Evolutionary conservation across 1,284 basidiomycete genomes (phyloP).

Genomic region (Tylopilus orsonianus): DNA sequence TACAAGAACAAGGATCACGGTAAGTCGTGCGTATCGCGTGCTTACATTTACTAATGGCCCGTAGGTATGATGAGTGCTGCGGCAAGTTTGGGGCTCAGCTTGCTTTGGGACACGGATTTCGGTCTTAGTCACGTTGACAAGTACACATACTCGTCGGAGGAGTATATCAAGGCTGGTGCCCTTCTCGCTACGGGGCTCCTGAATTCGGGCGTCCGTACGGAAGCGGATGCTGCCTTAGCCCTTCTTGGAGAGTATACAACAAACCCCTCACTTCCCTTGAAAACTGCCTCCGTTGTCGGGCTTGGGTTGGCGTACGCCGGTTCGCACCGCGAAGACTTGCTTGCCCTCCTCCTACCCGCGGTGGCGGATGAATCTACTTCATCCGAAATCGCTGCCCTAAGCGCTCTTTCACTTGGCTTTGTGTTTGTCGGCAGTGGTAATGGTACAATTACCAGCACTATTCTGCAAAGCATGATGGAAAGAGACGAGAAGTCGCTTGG

Average conservation of each 20-base stretch:
- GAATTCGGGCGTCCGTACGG: slow-evolving; percentile 87
- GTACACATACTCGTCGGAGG: slow-evolving; percentile 95
- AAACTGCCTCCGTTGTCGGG: slow-evolving; percentile 87
- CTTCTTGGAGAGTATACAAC: slow-evolving; percentile 91
- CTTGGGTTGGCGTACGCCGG: slow-evolving; percentile 95
- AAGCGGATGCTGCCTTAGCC: slow-evolving; percentile 92
- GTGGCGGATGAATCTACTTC: slow-evolving; percentile 79
- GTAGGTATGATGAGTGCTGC: slow-evolving; percentile 95
- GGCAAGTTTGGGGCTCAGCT: slow-evolving; percentile 89
- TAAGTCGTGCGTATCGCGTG: slow-evolving; percentile 32
- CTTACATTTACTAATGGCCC: slow-evolving; percentile 8
- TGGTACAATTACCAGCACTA: slow-evolving; percentile 88
- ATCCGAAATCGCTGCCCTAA: slow-evolving; percentile 89
- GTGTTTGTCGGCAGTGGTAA: slow-evolving; percentile 96
- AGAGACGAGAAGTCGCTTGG: slow-evolving; percentile 74
- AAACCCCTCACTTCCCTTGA: slow-evolving; percentile 82
- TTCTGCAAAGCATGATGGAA: slow-evolving; percentile 93
- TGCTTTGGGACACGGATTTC: slow-evolving; percentile 96
- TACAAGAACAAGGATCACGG: slow-evolving; percentile 99
- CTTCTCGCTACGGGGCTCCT: slow-evolving; percentile 94
- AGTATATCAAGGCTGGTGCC: slow-evolving; percentile 97
- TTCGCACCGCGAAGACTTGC: slow-evolving; percentile 85
- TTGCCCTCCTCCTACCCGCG: slow-evolving; percentile 75
- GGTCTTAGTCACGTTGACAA: slow-evolving; percentile 96
- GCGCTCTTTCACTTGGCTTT: slow-evolving; percentile 90